phyloP scores from a whole-genome alignment of 345 rosid species.

The Gossypium longicalyx region DNA sequence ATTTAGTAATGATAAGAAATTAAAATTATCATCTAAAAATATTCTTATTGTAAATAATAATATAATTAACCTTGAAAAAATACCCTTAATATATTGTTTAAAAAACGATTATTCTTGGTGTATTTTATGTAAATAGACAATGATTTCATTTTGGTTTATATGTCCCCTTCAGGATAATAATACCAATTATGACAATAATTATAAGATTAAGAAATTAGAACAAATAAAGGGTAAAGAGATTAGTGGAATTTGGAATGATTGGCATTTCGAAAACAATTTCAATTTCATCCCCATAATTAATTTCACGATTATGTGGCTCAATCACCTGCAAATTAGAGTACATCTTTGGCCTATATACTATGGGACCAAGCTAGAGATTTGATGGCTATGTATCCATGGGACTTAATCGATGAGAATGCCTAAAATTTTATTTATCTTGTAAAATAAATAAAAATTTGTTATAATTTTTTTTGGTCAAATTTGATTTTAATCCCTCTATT shows the following conservation, averaged over 20 bases:
- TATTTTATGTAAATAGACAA: slow-evolving; percentile 25
- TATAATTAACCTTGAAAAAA: not conserved
- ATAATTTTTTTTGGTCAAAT: too few species aligned
- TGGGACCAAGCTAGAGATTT: not conserved
- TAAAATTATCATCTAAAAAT: not conserved
- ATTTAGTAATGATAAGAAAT: not conserved
- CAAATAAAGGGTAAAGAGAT: slow-evolving; percentile 15
- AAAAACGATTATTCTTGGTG: not conserved
- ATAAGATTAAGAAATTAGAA: not conserved
- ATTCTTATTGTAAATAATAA: not conserved
- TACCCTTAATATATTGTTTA: too few species aligned
- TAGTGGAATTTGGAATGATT: slow-evolving; percentile 38
- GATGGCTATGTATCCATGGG: not conserved
- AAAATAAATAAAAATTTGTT: too few species aligned
- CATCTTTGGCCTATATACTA: not conserved
- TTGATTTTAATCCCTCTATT: too few species aligned
- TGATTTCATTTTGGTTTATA: slow-evolving; percentile 61
- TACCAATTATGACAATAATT: not conserved
- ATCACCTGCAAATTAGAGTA: slow-evolving; percentile 8
- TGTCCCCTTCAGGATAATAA: slow-evolving; percentile 43
- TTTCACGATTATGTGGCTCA: slow-evolving; percentile 17
- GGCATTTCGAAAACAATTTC: slow-evolving; percentile 20
- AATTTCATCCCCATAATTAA: slow-evolving; percentile 3
- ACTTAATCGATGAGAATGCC: not conserved
- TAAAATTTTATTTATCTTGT: too few species aligned